A percentile compares a stretch with the other conserved stretches of the same genome.
Evolutionary conservation across 768 basidiomycete species (phyloP).

Genomic region (Aureoboletus auriporus): DNA sequence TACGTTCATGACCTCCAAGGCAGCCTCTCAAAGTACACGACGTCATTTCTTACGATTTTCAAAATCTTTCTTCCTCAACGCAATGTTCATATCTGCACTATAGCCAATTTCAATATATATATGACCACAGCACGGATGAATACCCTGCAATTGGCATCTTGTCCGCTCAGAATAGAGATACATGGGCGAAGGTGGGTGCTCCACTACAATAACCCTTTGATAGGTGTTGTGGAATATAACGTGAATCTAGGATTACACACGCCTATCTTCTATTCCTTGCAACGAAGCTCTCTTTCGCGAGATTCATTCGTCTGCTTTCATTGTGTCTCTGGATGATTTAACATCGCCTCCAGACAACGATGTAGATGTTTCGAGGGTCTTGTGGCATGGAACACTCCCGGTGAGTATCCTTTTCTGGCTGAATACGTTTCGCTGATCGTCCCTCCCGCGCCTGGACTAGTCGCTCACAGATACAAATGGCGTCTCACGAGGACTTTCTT

Average conservation of each 20-base stretch:
- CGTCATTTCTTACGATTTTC: neutral
- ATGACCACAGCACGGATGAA: constrained; percentile 55
- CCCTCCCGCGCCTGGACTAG: neutral
- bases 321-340: constrained; percentile 73
- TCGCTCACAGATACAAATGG: constrained; percentile 1
- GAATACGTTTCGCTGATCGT: neutral
- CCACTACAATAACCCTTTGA: neutral
- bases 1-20: constrained; percentile 20
- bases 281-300: constrained; percentile 64
- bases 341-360: constrained; percentile 40
- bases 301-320: constrained; percentile 84
- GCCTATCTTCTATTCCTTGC: constrained; percentile 51
- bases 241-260: constrained; percentile 52
- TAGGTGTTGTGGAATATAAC: neutral
- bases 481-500: neutral
- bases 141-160: constrained; percentile 77
- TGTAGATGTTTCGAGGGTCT: constrained; percentile 58
- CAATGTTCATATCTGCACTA: constrained; percentile 4
- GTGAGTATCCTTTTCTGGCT: constrained; percentile 34
- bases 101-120: constrained; percentile 72
- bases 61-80: neutral
- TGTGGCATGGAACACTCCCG: constrained; percentile 79
- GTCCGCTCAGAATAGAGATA: constrained; percentile 75
- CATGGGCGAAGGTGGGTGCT: constrained; percentile 75
- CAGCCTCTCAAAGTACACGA: too few species aligned